phyloP scores from a whole-genome alignment of 192 early-diverging fungal genomes.

The Cetraspora pellucida region DNA sequence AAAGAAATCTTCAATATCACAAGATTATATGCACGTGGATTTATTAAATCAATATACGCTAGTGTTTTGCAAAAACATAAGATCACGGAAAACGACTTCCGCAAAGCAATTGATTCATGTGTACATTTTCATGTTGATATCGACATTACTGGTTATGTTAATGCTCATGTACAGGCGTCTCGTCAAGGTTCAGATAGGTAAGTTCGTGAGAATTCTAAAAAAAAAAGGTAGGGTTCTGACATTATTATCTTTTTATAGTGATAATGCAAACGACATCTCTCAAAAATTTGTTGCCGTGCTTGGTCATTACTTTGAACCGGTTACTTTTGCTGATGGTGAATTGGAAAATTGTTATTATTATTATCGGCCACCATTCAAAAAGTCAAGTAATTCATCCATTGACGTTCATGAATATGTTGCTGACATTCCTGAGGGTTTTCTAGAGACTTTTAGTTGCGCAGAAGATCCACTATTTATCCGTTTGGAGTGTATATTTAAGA shows the following conservation, averaged over 20 bases:
- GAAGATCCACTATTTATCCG: constrained; percentile 72
- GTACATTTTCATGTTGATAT: constrained; percentile 54
- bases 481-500: constrained; percentile 67
- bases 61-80: constrained; percentile 53
- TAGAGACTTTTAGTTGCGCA: constrained; percentile 58
- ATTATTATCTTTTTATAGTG: constrained; percentile 13
- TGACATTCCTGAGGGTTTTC: constrained; percentile 43
- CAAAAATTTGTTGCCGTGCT: constrained; percentile 60
- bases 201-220: background rate
- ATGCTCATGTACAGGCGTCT: constrained; percentile 51
- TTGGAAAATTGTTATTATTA: constrained; percentile 65
- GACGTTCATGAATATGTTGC: constrained; percentile 41
- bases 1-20: constrained; percentile 45
- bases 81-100: constrained; percentile 50
- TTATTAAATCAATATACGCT: constrained; percentile 56
- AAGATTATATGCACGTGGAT: constrained; percentile 55
- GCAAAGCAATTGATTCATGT: constrained; percentile 52
- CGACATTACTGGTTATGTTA: constrained; percentile 59
- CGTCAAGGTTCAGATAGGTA: constrained; percentile 42
- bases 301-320: constrained; percentile 64
- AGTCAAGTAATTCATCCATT: constrained; percentile 39
- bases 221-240: background rate
- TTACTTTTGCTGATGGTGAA: constrained; percentile 41
- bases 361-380: constrained; percentile 58
- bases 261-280: constrained; percentile 46